phyloP scores from a whole-genome alignment of 495 filamentous ascomycete genomes.

The Neurospora sp. region DNA sequence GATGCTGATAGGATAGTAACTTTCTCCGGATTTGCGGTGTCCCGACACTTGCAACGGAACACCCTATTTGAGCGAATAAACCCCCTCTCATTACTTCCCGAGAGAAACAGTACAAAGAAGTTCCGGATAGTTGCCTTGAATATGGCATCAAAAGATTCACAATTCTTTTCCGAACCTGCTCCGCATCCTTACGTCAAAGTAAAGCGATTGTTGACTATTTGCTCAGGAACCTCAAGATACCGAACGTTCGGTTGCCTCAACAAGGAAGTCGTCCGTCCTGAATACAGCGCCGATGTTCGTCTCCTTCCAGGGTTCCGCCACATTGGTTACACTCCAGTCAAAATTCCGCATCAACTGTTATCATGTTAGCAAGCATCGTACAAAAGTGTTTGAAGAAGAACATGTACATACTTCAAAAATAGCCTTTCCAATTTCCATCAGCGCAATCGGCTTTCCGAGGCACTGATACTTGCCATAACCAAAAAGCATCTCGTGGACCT shows the following conservation, averaged over 20 bases:
- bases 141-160: too few species aligned
- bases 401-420: constrained; percentile 37
- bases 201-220: neutral
- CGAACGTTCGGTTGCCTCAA: constrained; percentile 8
- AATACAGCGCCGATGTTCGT: constrained; percentile 6
- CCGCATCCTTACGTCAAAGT: neutral
- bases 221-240: neutral
- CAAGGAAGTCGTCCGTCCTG: constrained; percentile 8
- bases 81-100: too few species aligned
- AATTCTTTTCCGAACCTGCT: too few species aligned
- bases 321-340: constrained; percentile 36
- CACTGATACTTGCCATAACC: constrained; percentile 29
- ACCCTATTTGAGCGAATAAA: too few species aligned
- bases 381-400: neutral
- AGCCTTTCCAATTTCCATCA: constrained; percentile 38
- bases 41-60: too few species aligned
- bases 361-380: neutral
- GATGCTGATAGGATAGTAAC: neutral
- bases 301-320: constrained; percentile 28
- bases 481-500: constrained; percentile 21
- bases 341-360: constrained; percentile 39
- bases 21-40: too few species aligned
- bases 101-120: too few species aligned
- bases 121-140: too few species aligned
- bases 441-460: constrained; percentile 27